Percentiles rank a stretch among this genome's conserved stretches.
These are phyloP conservation scores for Penicillium sp. DNA, from an alignment of 2,329 filamentous ascomycete species.

Conservation along the genomic window DNA sequence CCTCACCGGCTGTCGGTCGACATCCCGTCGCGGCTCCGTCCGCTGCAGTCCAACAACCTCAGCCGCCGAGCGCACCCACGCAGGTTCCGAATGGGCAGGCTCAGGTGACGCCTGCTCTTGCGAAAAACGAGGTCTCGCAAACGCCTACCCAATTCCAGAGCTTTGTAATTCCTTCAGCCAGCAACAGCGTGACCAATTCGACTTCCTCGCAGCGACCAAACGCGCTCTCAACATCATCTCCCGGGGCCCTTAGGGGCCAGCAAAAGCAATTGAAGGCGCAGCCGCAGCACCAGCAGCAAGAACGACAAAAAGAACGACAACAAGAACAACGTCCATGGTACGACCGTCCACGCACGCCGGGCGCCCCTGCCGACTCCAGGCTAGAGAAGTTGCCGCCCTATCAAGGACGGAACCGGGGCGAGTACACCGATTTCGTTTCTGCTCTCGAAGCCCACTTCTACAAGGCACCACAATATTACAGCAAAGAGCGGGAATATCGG, in stretches of 20 bases:
- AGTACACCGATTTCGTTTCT: constrained; percentile 6
- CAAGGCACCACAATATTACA: neutral
- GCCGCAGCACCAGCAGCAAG: neutral
- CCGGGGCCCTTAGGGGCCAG: neutral
- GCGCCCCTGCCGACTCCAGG: neutral
- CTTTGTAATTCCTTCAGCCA: neutral
- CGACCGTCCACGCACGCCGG: neutral
- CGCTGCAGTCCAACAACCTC: neutral
- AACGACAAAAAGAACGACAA: neutral
- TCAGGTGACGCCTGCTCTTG: neutral
- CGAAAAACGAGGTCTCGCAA: neutral
- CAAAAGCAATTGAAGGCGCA: neutral
- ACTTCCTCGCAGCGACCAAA: neutral
- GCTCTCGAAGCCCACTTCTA: constrained; percentile 7
- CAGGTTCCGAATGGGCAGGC: neutral
- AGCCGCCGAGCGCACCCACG: neutral
- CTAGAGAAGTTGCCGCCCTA: neutral
- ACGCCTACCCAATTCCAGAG: neutral
- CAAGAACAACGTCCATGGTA: neutral
- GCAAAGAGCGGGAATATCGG: neutral
- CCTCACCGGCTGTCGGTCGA: neutral
- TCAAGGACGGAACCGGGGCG: neutral
- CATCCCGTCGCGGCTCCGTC: neutral
- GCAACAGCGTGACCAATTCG: neutral
- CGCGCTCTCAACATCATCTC: neutral